Evolutionary conservation across 768 basidiomycete genomes (phyloP).

Genomic region (Terana coerulea): DNA sequence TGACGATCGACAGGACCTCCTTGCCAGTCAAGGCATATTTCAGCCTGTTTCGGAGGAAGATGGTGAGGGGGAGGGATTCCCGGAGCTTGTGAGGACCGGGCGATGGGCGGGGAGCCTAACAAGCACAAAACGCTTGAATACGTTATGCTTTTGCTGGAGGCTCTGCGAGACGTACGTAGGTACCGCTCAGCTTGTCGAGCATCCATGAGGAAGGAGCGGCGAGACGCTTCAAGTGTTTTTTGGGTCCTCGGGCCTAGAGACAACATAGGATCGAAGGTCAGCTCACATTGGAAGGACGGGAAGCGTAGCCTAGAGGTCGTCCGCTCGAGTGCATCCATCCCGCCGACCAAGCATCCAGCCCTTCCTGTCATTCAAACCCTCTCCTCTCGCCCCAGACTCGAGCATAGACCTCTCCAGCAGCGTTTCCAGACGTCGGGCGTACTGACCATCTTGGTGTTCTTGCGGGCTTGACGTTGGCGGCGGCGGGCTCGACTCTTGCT

Average conservation of each 20-base stretch:
- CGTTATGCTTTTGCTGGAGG: slow-evolving; percentile 1
- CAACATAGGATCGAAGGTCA: slow-evolving; percentile 22
- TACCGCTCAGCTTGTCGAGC: slow-evolving; percentile 97
- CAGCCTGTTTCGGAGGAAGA: slow-evolving; percentile 98
- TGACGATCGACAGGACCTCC: slow-evolving; percentile 93
- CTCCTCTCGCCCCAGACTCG: slow-evolving; percentile 1
- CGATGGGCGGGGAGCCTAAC: slow-evolving; percentile 90
- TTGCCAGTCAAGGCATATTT: slow-evolving; percentile 98
- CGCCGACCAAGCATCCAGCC: slow-evolving; percentile 28
- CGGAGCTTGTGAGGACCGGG: slow-evolving; percentile 99
- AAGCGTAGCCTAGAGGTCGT: slow-evolving; percentile 10
- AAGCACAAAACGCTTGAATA: slow-evolving; percentile 9
- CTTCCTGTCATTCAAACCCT: slow-evolving; percentile 9
- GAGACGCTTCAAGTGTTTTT: slow-evolving; percentile 98
- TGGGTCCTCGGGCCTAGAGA: slow-evolving; percentile 88
- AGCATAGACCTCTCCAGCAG: slow-evolving; percentile 11
- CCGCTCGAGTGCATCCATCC: slow-evolving; percentile 27
- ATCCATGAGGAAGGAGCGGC: slow-evolving; percentile 99
- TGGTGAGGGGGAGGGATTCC: slow-evolving; percentile 93
- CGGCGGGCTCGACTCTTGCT: slow-evolving; percentile 25
- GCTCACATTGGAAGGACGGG: slow-evolving; percentile 8
- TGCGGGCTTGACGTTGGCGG: slow-evolving; percentile 31
- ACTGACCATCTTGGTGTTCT: slow-evolving; percentile 36
- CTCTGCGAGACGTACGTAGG: slow-evolving; percentile 63
- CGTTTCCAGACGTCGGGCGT: slow-evolving; percentile 15